These are phyloP conservation scores for Pichia terricola DNA, from an alignment of 1,139 yeast genomes.

Conservation along the genomic window DNA sequence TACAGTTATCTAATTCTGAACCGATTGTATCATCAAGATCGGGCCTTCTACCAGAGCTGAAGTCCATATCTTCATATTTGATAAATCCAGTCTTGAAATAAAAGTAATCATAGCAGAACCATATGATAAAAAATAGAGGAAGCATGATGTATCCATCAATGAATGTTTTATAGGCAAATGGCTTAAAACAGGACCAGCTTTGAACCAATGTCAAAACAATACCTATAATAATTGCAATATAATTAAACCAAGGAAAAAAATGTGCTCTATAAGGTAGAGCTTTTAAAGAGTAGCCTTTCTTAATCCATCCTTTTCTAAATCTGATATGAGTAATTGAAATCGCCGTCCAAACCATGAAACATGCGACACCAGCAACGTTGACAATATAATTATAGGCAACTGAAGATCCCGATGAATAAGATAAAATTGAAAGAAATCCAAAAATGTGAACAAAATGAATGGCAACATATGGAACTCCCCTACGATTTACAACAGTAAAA, in stretches of 20 bases:
- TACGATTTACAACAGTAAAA: constrained; percentile 33
- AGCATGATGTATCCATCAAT: constrained; percentile 58
- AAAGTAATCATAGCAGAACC: constrained; percentile 28
- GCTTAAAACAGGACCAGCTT: constrained; percentile 59
- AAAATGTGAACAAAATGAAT: constrained; percentile 38
- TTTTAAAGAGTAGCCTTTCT: constrained; percentile 36
- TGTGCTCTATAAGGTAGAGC: constrained; percentile 47
- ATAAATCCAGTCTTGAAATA: constrained; percentile 24
- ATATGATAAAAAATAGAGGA: constrained; percentile 44
- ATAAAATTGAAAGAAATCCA: constrained; percentile 43
- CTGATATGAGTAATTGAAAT: constrained; percentile 37
- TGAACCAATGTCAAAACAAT: constrained; percentile 51
- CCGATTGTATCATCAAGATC: constrained; percentile 22
- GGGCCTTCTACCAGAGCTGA: constrained; percentile 34
- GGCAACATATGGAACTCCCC: constrained; percentile 44
- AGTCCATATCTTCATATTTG: constrained; percentile 38
- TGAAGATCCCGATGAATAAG: constrained; percentile 43
- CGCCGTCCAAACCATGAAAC: constrained; percentile 44
- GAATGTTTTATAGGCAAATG: constrained; percentile 50
- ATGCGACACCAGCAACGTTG: constrained; percentile 46
- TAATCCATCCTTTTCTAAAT: constrained; percentile 41
- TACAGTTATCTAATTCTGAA: constrained; percentile 11
- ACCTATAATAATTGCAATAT: constrained; percentile 42
- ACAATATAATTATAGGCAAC: constrained; percentile 45
- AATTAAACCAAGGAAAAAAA: constrained; percentile 45